These are phyloP conservation scores for Rhizopogon sp. DNA, from an alignment of 768 basidiomycete genomes.

Conservation along the genomic window DNA sequence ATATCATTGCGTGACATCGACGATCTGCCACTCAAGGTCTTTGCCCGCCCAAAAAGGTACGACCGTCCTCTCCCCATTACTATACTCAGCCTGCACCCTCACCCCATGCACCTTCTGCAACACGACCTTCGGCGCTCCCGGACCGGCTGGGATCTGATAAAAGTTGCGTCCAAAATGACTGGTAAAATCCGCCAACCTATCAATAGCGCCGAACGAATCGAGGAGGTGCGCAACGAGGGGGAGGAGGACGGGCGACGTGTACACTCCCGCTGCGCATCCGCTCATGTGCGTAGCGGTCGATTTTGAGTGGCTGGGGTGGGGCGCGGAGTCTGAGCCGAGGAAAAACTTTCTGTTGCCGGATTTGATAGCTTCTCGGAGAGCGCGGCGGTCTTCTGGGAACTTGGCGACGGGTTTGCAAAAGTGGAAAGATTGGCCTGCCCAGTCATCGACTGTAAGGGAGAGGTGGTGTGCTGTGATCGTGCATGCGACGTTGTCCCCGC, in stretches of 20 bases:
- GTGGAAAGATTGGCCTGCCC: slow-evolving; percentile 92
- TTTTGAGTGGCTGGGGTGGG: slow-evolving; percentile 72
- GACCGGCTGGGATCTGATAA: slow-evolving; percentile 44
- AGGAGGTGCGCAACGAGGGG: slow-evolving; percentile 87
- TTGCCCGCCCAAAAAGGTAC: slow-evolving; percentile 90
- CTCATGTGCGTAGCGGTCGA: slow-evolving; percentile 63
- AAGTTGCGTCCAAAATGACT: slow-evolving; percentile 76
- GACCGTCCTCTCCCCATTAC: slow-evolving; percentile 41
- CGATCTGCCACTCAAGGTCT: slow-evolving; percentile 67
- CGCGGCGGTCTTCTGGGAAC: slow-evolving; percentile 85
- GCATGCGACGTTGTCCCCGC: slow-evolving; percentile 84
- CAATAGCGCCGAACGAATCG: slow-evolving; percentile 82
- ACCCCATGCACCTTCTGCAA: slow-evolving; percentile 37
- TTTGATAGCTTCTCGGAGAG: slow-evolving; percentile 69
- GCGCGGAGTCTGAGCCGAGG: slow-evolving; percentile 93
- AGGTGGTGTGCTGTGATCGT: slow-evolving; percentile 98
- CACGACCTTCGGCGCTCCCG: slow-evolving; percentile 32
- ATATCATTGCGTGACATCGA: slow-evolving; percentile 8
- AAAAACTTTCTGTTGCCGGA: slow-evolving; percentile 46
- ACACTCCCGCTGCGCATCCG: slow-evolving; percentile 92
- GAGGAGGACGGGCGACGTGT: slow-evolving; percentile 89
- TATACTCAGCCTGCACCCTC: slow-evolving; percentile 45
- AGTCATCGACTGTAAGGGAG: slow-evolving; percentile 89
- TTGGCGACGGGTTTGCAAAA: slow-evolving; percentile 99
- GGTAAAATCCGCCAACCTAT: slow-evolving; percentile 76